These are phyloP conservation scores for Chaetomium sp. DNA, from an alignment of 2,329 filamentous ascomycete species.

Conservation along the genomic window DNA sequence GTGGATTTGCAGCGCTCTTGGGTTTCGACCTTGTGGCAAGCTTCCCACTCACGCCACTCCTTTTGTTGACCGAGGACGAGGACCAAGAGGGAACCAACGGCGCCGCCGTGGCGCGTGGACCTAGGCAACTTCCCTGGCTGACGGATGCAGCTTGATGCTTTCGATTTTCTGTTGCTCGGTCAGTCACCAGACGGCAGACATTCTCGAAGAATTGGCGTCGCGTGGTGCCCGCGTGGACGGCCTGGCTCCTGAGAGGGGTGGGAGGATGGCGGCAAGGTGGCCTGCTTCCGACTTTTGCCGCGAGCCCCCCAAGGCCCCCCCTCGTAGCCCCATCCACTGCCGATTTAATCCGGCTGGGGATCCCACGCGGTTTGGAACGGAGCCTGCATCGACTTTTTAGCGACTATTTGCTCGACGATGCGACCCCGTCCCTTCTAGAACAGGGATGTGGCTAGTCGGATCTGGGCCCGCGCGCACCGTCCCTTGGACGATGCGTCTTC, in stretches of 20 bases:
- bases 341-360: too few species aligned
- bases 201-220: background rate
- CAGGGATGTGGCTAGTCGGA: too few species aligned
- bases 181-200: too few species aligned
- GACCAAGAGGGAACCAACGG: background rate
- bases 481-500: too few species aligned
- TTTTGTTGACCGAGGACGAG: constrained; percentile 7
- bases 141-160: background rate
- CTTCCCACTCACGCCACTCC: background rate
- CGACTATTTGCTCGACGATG: background rate
- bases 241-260: background rate
- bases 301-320: background rate
- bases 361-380: background rate
- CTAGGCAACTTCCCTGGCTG: background rate
- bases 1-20: background rate
- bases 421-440: background rate
- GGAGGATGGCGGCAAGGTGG: background rate
- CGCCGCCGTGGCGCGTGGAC: background rate
- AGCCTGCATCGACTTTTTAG: too few species aligned
- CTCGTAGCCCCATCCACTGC: too few species aligned
- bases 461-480: too few species aligned
- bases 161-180: too few species aligned
- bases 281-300: background rate
- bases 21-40: background rate
- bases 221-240: constrained; percentile 1